Percentiles rank a stretch among this genome's conserved stretches.
Conservation (phyloP, 2,329 filamentous ascomycete species). For the Ceratocystis destructans region DNA sequence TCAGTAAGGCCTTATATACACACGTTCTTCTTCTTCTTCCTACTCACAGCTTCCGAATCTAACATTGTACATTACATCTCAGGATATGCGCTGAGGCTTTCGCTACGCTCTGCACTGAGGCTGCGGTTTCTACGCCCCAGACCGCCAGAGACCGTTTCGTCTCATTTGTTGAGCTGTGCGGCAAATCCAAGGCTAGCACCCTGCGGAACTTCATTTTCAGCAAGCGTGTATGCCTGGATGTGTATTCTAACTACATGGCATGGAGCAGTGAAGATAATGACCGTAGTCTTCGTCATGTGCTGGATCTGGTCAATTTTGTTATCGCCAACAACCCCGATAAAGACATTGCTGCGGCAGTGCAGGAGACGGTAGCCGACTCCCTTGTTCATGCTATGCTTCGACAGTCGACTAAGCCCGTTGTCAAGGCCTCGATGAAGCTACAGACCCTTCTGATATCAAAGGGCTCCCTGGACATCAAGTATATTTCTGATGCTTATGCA, state of each 20-base stretch:
- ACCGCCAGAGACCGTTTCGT: constrained; percentile 17
- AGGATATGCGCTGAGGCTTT: constrained; percentile 32
- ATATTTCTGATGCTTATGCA: constrained; percentile 33
- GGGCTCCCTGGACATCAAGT: constrained; percentile 36
- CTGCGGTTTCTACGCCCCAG: constrained; percentile 16
- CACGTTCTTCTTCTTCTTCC: not conserved
- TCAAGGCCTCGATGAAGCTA: constrained; percentile 56
- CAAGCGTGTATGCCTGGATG: constrained; percentile 32
- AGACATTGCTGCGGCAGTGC: constrained; percentile 29
- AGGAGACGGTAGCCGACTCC: constrained; percentile 34
- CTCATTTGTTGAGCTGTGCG: constrained; percentile 45
- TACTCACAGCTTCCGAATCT: not conserved
- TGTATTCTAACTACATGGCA: constrained; percentile 51
- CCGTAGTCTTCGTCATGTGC: constrained; percentile 47
- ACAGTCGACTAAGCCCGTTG: constrained; percentile 46
- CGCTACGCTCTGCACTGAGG: constrained; percentile 40
- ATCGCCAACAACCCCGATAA: constrained; percentile 37
- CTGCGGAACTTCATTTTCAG: constrained; percentile 40
- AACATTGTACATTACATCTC: not conserved
- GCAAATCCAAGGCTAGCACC: constrained; percentile 33
- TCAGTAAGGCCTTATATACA: constrained; percentile 1
- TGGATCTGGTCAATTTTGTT: constrained; percentile 43
- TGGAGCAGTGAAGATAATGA: constrained; percentile 55
- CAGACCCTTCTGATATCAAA: constrained; percentile 54
- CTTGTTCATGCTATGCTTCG: constrained; percentile 47